Percentiles rank a stretch among this genome's conserved stretches.
Conservation (phyloP, 2,329 filamentous ascomycete species). For the Xylariales sp. region DNA sequence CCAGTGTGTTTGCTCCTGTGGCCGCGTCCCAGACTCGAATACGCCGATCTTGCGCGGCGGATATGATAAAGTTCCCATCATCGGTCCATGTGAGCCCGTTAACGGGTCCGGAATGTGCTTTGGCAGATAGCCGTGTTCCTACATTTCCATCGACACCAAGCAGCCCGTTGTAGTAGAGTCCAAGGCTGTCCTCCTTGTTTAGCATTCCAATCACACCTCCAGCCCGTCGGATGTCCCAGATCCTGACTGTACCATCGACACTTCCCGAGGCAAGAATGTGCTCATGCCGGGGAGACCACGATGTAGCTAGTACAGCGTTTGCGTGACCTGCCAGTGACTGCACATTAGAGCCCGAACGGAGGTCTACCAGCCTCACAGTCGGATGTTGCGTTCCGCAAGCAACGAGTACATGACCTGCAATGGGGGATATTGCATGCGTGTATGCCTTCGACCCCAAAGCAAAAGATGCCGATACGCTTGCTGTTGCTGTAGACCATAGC, state of each 20-base stretch:
- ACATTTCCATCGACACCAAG: slow-evolving; percentile 29
- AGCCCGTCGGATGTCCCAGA: slow-evolving; percentile 84
- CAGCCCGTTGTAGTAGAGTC: slow-evolving; percentile 44
- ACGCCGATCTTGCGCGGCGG: slow-evolving; percentile 75
- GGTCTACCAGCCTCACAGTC: slow-evolving; percentile 76
- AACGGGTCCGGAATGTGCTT: slow-evolving; percentile 75
- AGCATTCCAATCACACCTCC: slow-evolving; percentile 71
- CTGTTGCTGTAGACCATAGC: slow-evolving; percentile 64
- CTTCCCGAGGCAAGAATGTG: slow-evolving; percentile 79
- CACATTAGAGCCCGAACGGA: slow-evolving; percentile 73
- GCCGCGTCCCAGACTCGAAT: slow-evolving; percentile 83
- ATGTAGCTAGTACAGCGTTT: slow-evolving; percentile 61
- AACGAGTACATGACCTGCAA: slow-evolving; percentile 71
- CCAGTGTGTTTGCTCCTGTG: slow-evolving; percentile 79
- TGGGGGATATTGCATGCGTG: slow-evolving; percentile 71
- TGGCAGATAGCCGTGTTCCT: slow-evolving; percentile 41
- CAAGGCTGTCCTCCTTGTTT: slow-evolving; percentile 78
- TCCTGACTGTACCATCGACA: slow-evolving; percentile 74
- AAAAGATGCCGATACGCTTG: slow-evolving; percentile 60
- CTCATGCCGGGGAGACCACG: slow-evolving; percentile 79
- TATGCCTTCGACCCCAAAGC: slow-evolving; percentile 65
- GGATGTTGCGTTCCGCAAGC: slow-evolving; percentile 86
- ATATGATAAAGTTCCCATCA: slow-evolving; percentile 71
- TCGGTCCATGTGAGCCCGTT: slow-evolving; percentile 84
- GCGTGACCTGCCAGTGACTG: slow-evolving; percentile 67